Evolutionary conservation across 169 alveolate species (phyloP).

Genomic region (Babesia sp.): DNA sequence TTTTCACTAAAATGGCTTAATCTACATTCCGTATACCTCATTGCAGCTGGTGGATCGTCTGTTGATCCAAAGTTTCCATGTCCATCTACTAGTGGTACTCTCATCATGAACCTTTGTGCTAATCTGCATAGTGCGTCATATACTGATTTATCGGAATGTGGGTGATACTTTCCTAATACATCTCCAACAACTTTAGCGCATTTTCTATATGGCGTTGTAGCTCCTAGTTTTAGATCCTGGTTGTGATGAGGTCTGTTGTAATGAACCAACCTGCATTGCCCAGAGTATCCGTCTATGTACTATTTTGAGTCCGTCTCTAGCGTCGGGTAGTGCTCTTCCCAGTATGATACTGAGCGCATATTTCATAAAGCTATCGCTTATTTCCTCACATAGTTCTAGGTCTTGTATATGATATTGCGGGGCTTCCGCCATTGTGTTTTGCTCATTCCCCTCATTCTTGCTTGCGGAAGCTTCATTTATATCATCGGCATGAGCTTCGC

Average conservation of each 20-base stretch:
- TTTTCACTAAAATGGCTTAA: constrained; percentile 71
- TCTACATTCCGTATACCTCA: constrained; percentile 85
- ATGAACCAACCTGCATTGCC: constrained; percentile 74
- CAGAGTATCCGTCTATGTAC: constrained; percentile 82
- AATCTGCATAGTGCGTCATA: constrained; percentile 83
- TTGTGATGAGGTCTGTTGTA: neutral
- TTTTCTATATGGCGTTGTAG: constrained; percentile 69
- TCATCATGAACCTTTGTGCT: constrained; percentile 76
- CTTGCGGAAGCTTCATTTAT: neutral
- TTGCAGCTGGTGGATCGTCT: constrained; percentile 86
- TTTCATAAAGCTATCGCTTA: constrained; percentile 70
- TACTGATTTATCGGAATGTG: constrained; percentile 85
- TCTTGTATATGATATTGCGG: constrained; percentile 5
- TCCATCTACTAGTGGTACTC: constrained; percentile 79
- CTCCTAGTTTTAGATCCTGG: constrained; percentile 67
- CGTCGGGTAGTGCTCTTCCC: constrained; percentile 83
- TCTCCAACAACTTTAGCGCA: constrained; percentile 87
- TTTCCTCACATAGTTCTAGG: constrained; percentile 57
- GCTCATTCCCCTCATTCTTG: neutral
- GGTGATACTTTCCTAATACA: constrained; percentile 85
- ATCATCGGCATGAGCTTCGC: neutral
- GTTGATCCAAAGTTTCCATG: constrained; percentile 86
- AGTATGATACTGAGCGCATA: constrained; percentile 81
- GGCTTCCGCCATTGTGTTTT: neutral
- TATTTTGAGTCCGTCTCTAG: constrained; percentile 83